A percentile compares a stretch with the other conserved stretches of the same genome.
These are phyloP conservation scores for Fraxinus angustifolia DNA, from an alignment of 305 asterid genomes.

Conservation along the genomic window DNA sequence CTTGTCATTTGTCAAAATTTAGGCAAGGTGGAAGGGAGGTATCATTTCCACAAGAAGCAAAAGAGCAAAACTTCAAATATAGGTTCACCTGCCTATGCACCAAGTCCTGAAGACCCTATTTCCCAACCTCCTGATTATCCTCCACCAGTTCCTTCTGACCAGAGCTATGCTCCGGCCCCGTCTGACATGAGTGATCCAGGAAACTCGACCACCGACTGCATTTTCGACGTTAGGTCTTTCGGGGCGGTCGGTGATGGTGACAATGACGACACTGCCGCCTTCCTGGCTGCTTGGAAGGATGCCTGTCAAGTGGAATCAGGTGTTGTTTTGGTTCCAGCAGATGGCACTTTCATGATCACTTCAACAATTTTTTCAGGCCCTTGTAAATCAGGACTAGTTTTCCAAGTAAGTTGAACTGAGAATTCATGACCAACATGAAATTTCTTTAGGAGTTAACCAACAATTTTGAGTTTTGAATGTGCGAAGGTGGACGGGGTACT, in stretches of 20 bases:
- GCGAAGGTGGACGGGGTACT: conserved; percentile 72
- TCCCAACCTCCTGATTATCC: conserved; percentile 25
- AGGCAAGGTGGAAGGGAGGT: conserved; percentile 42
- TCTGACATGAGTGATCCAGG: neutral
- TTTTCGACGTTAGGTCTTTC: conserved; percentile 58
- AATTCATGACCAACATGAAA: neutral
- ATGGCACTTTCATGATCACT: conserved; percentile 51
- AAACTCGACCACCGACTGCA: conserved; percentile 32
- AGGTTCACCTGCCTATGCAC: conserved; percentile 31
- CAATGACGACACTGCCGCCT: conserved; percentile 76
- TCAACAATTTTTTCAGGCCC: conserved; percentile 93
- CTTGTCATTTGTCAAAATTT: conserved; percentile 21
- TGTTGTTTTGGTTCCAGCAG: conserved; percentile 56
- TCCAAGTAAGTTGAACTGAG: conserved; percentile 45
- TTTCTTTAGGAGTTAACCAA: neutral
- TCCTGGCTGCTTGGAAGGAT: conserved; percentile 73
- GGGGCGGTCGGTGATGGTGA: conserved; percentile 86
- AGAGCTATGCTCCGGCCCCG: conserved; percentile 15
- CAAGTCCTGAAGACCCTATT: conserved; percentile 24
- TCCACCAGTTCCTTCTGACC: conserved; percentile 43
- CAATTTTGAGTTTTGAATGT: neutral
- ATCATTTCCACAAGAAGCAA: conserved; percentile 41
- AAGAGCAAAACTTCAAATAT: conserved; percentile 22
- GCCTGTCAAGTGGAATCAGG: conserved; percentile 74
- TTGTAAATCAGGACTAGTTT: conserved; percentile 73